Conservation (phyloP, 306 rosid species). For the Castanea mollissima region DNA sequence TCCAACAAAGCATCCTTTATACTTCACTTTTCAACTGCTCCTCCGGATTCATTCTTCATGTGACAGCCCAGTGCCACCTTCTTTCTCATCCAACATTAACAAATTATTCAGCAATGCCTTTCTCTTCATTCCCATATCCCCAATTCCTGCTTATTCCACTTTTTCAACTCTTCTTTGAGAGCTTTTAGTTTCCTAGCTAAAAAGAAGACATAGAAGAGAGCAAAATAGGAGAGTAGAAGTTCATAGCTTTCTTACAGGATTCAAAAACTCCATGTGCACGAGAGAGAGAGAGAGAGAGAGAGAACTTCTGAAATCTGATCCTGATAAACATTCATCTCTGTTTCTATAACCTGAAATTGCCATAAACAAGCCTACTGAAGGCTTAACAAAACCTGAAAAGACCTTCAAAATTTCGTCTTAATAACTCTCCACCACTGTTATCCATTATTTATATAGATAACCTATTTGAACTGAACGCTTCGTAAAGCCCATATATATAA, state of each 20-base stretch:
- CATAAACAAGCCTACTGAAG: background rate
- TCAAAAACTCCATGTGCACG: background rate
- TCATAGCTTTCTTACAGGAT: background rate
- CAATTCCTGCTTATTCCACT: too few species aligned
- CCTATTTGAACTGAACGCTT: background rate
- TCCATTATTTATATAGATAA: background rate
- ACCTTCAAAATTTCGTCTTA: background rate
- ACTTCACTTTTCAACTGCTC: too few species aligned
- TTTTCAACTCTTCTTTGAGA: too few species aligned
- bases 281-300: background rate
- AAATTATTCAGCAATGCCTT: too few species aligned
- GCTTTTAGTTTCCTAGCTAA: background rate
- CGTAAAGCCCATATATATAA: background rate
- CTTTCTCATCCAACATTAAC: too few species aligned
- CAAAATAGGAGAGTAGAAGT: too few species aligned
- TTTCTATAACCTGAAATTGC: background rate
- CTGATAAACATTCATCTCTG: background rate
- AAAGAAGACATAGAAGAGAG: background rate
- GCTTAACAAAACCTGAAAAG: background rate
- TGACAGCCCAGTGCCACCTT: too few species aligned
- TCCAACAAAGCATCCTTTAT: too few species aligned
- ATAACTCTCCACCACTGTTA: background rate
- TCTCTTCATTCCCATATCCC: too few species aligned
- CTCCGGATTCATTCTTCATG: too few species aligned
- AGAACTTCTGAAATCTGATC: background rate